These are phyloP conservation scores for Pontederia crassipes DNA, from an alignment of 176 grass and related monocot genomes.

Conservation along the genomic window DNA sequence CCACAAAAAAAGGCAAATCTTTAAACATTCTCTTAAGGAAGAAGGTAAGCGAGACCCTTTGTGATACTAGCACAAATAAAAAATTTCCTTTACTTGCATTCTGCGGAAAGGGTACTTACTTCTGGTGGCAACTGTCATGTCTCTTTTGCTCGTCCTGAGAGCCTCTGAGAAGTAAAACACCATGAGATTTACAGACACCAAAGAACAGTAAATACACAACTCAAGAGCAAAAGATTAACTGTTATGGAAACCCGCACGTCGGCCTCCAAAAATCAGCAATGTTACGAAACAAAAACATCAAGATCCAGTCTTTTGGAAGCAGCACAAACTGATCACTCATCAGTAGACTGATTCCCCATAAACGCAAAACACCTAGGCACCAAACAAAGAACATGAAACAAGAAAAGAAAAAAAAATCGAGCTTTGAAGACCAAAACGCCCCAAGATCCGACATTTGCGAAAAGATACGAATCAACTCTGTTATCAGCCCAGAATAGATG, in stretches of 20 bases:
- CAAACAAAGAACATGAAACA: neutral
- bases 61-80: slow-evolving; percentile 2
- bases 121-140: slow-evolving; percentile 77
- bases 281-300: neutral
- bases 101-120: slow-evolving; percentile 30
- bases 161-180: slow-evolving; percentile 44
- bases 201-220: neutral
- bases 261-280: neutral
- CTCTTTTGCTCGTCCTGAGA: slow-evolving; percentile 90
- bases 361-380: neutral
- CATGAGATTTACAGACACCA: neutral
- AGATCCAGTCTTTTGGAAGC: neutral
- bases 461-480: neutral
- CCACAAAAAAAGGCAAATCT: too few species aligned
- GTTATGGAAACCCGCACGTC: neutral
- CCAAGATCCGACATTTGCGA: neutral
- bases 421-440: neutral
- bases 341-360: neutral
- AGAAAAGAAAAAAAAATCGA: neutral
- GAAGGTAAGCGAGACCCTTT: neutral
- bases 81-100: neutral
- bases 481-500: neutral
- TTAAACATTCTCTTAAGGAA: too few species aligned
- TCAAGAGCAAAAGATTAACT: neutral
- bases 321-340: neutral